Base-by-base conservation (phyloP, 164 flowering plant species). In the Tinospora cordifolia region DNA sequence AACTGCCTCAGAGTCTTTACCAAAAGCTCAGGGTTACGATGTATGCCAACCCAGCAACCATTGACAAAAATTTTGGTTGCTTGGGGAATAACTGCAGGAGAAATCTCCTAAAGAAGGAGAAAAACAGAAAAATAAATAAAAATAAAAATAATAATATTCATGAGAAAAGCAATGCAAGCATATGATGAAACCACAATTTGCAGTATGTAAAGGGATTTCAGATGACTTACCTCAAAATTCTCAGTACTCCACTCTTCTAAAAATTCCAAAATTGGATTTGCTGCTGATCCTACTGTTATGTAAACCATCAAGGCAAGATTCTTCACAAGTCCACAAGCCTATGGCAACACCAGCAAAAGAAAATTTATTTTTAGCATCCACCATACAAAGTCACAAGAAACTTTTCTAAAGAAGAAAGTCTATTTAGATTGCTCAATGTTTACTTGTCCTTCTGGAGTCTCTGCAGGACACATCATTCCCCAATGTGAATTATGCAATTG, bases 401-500 rank as follows among this genome's bases (percentile, higher is more conserved):
- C 51, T 30, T 30, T 30, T 30, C 4, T 30, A 30, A 30, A 15
- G 17, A 6, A 64, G 15, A 59, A 34, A 8, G 19, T 12, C 4
- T 30, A 30, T 30, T 30, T 9, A 58, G 66, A 62, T 13, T 68
- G 14, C 46, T 25, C 9, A 38, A 70, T 24, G 47, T 62, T 74
- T 65, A 90, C 98, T 76, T 92, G 99, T 78, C 99, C 99, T 84
- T 95, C 99, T 46, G 99, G 98, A 9, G 99, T 95, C 84, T 95
- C 98, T 44, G 99, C 98, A 60, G 99, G 99, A 75, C 99, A 95
- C 99, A 95, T 90, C 94, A 95, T 95, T 66, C 99, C 99, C 99
- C 98, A 95, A 65, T 92, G 98, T 22, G 99, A 95, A 79, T 92
- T 92, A 75, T 95, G 99, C 83, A 95, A 73, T 80, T 95, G 99